Percentiles rank a stretch among this genome's conserved stretches.
Conservation (phyloP, 1,284 basidiomycete species). For the Ceratobasidium sp. region DNA sequence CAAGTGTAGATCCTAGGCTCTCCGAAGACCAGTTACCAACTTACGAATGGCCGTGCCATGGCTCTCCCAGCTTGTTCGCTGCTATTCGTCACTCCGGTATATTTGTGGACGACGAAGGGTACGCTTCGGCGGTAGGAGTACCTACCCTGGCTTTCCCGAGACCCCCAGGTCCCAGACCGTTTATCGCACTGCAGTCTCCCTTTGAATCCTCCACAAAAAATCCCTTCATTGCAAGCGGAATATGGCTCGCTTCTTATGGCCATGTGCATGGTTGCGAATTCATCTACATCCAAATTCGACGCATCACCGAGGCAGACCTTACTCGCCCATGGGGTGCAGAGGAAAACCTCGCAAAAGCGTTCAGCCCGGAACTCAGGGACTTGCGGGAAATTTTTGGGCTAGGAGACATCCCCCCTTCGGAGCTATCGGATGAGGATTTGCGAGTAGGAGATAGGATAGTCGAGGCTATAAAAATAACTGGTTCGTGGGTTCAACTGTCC, state of each 20-base stretch:
- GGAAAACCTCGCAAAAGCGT: slow-evolving; percentile 17
- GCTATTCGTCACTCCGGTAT: slow-evolving; percentile 22
- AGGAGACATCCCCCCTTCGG: neutral
- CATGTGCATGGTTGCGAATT: slow-evolving; percentile 29
- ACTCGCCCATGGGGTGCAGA: slow-evolving; percentile 23
- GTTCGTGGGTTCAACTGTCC: neutral
- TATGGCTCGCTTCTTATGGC: slow-evolving; percentile 38
- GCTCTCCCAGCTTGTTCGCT: slow-evolving; percentile 26
- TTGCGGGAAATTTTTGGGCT: slow-evolving; percentile 1
- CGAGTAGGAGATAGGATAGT: slow-evolving; percentile 27
- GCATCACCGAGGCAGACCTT: slow-evolving; percentile 20
- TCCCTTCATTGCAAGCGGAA: slow-evolving; percentile 10
- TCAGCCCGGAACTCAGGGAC: slow-evolving; percentile 12
- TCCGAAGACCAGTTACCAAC: neutral
- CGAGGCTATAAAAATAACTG: slow-evolving; percentile 41
- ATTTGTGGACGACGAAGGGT: slow-evolving; percentile 5
- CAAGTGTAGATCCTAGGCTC: neutral
- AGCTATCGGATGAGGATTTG: neutral
- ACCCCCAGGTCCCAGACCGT: slow-evolving; percentile 1
- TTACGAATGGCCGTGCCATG: slow-evolving; percentile 25
- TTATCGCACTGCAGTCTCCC: slow-evolving; percentile 18
- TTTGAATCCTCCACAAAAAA: neutral
- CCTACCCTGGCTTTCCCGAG: slow-evolving; percentile 22
- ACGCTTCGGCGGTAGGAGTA: slow-evolving; percentile 1
- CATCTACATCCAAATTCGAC: slow-evolving; percentile 19